A percentile compares a stretch with the other conserved stretches of the same genome.
These are phyloP conservation scores for Choanephora cucurbitarum DNA, from an alignment of 371 early-diverging fungal species.

Conservation along the genomic window DNA sequence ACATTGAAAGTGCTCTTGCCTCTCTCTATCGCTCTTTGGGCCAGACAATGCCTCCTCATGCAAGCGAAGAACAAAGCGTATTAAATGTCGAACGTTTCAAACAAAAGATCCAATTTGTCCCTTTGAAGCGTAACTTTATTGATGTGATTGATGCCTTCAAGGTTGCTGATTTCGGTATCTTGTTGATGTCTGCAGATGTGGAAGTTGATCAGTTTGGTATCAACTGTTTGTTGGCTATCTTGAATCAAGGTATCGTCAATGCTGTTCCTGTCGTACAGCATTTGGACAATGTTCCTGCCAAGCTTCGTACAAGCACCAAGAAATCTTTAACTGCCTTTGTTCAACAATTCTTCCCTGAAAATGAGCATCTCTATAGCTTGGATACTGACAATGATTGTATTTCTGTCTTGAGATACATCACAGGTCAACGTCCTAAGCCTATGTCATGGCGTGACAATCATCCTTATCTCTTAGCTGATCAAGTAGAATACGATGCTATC, in stretches of 20 bases:
- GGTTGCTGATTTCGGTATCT: slow-evolving; percentile 88
- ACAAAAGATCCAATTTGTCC: slow-evolving; percentile 82
- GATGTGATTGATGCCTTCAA: slow-evolving; percentile 88
- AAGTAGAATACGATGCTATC: slow-evolving; percentile 61
- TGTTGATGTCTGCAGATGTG: slow-evolving; percentile 83
- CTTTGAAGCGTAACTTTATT: slow-evolving; percentile 63
- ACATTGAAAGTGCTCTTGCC: slow-evolving; percentile 51
- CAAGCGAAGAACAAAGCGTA: slow-evolving; percentile 22
- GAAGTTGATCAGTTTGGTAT: slow-evolving; percentile 95
- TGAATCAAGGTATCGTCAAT: slow-evolving; percentile 85
- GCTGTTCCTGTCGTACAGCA: slow-evolving; percentile 75
- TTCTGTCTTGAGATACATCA: slow-evolving; percentile 65
- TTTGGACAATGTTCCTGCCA: slow-evolving; percentile 61
- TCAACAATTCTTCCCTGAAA: slow-evolving; percentile 85
- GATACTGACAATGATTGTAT: slow-evolving; percentile 58
- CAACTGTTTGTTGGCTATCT: slow-evolving; percentile 75
- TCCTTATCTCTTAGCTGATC: slow-evolving; percentile 86
- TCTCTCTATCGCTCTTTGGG: slow-evolving; percentile 61
- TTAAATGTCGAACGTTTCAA: slow-evolving; percentile 72
- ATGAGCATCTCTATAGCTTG: slow-evolving; percentile 67
- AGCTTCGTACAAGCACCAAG: slow-evolving; percentile 73
- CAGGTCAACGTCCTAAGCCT: slow-evolving; percentile 75
- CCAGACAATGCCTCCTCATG: slow-evolving; percentile 38
- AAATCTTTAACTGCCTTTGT: slow-evolving; percentile 84
- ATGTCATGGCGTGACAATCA: slow-evolving; percentile 88